Evolutionary conservation across 148 eudicot species (phyloP).

Genomic region (Linanthus parryae): DNA sequence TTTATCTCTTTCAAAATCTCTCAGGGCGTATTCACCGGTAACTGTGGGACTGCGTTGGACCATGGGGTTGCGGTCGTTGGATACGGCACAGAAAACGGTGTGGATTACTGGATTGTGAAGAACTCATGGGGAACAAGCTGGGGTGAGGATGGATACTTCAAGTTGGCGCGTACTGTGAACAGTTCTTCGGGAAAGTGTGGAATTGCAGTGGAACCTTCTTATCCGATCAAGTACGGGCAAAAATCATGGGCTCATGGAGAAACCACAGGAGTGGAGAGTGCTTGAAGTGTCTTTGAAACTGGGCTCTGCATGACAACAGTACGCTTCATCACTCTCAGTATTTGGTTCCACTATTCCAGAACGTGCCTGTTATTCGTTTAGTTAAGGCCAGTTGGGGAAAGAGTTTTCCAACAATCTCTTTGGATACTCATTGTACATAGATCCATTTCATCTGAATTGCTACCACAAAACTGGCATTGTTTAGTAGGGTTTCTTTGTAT

Average conservation of each 20-base stretch:
- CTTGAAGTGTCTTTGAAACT: slow-evolving; percentile 9
- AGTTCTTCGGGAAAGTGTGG: slow-evolving; percentile 70
- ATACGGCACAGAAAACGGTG: slow-evolving; percentile 59
- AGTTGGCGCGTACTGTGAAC: slow-evolving; percentile 47
- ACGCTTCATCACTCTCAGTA: background rate
- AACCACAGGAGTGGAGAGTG: slow-evolving; percentile 30
- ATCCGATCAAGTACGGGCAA: slow-evolving; percentile 47
- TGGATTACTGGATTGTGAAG: slow-evolving; percentile 84
- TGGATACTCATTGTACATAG: slow-evolving; percentile 1
- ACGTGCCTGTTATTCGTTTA: background rate
- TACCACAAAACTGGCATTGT: no score
- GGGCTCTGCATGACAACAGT: background rate
- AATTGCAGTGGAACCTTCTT: slow-evolving; percentile 74
- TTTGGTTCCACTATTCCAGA: slow-evolving; percentile 4
- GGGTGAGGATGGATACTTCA: slow-evolving; percentile 88
- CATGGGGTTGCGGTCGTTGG: slow-evolving; percentile 94
- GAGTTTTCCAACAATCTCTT: background rate
- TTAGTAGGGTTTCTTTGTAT: no score
- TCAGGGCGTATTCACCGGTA: slow-evolving; percentile 75
- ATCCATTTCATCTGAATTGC: background rate
- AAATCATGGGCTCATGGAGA: slow-evolving; percentile 13
- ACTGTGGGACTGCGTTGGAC: slow-evolving; percentile 68
- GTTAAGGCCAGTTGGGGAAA: background rate
- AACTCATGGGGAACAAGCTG: slow-evolving; percentile 86
- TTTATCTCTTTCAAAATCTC: no score